A percentile compares a stretch with the other conserved stretches of the same genome.
Evolutionary conservation across 2,329 filamentous ascomycete genomes (phyloP).

Genomic region (Teratosphaeria gauchensis): DNA sequence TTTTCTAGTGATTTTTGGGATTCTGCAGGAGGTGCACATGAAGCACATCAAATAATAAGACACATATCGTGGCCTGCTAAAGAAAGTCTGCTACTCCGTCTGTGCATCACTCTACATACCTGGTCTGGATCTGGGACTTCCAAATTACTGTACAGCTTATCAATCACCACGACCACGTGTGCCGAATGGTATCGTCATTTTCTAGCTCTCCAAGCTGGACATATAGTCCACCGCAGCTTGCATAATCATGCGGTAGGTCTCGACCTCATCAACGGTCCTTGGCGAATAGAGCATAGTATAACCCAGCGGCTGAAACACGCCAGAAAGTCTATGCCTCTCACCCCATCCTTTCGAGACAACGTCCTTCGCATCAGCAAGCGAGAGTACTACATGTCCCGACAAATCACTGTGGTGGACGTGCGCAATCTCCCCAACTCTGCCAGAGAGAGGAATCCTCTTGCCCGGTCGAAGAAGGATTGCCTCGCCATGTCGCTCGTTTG

Average conservation of each 20-base stretch:
- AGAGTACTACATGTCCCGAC: conserved; percentile 1
- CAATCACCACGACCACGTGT: too few relatives aligned
- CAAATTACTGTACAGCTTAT: too few relatives aligned
- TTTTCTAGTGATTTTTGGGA: too few relatives aligned
- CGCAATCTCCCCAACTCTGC: background rate
- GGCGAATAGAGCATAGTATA: conserved; percentile 4
- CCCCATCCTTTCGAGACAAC: conserved; percentile 2
- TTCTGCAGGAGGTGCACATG: too few relatives aligned
- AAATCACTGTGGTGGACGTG: conserved; percentile 3
- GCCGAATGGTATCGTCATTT: background rate
- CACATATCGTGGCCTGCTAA: too few relatives aligned
- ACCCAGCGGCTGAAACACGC: background rate
- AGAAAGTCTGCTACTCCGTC: too few relatives aligned
- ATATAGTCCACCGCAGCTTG: background rate
- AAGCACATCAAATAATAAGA: too few relatives aligned
- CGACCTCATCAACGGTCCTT: background rate
- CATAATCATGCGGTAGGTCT: background rate
- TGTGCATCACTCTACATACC: too few relatives aligned
- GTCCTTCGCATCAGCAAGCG: conserved; percentile 1
- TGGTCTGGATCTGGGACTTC: too few relatives aligned
- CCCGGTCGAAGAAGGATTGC: background rate
- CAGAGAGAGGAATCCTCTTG: background rate
- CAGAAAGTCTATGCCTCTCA: conserved; percentile 1
- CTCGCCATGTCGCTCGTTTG: background rate
- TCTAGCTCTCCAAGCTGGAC: background rate